These are phyloP conservation scores for Lepiota subincarnata DNA, from an alignment of 768 basidiomycete genomes.

Conservation along the genomic window DNA sequence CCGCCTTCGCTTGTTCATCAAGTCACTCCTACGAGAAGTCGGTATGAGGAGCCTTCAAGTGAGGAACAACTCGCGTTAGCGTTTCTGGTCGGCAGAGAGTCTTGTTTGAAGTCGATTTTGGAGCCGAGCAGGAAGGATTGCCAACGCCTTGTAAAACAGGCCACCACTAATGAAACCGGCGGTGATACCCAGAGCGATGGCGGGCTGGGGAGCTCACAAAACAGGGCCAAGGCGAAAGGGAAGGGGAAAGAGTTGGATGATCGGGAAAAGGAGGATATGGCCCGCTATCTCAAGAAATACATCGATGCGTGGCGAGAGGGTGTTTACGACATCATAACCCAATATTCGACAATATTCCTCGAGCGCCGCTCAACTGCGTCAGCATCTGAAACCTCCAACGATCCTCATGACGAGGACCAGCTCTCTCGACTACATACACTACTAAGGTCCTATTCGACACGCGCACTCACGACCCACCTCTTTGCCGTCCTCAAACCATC, in stretches of 20 bases:
- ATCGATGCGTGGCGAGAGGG: conserved; percentile 91
- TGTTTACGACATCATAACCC: conserved; percentile 87
- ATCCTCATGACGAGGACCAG: conserved; percentile 21
- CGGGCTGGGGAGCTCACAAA: conserved; percentile 5
- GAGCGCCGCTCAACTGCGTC: conserved; percentile 44
- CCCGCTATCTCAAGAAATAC: conserved; percentile 78
- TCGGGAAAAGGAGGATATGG: conserved; percentile 64
- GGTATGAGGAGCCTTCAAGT: conserved; percentile 28
- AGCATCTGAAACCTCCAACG: conserved; percentile 12
- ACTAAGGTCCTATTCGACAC: conserved; percentile 60
- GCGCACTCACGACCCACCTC: conserved; percentile 59
- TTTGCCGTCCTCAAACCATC: conserved; percentile 60
- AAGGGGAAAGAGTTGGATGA: conserved; percentile 40
- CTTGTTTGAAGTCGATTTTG: conserved; percentile 56
- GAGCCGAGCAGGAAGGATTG: conserved; percentile 49
- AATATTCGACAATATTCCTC: conserved; percentile 86
- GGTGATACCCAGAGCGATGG: not conserved
- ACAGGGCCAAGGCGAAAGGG: conserved; percentile 16
- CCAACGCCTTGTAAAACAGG: conserved; percentile 28
- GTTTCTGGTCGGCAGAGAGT: conserved; percentile 68
- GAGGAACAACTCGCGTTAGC: conserved; percentile 83
- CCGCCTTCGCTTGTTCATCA: conserved; percentile 20
- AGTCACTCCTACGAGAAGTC: conserved; percentile 20
- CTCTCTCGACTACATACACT: conserved; percentile 41
- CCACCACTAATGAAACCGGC: not conserved